phyloP scores from a whole-genome alignment of 2,329 filamentous ascomycete species.

The Pseudocercospora fijiensis region DNA sequence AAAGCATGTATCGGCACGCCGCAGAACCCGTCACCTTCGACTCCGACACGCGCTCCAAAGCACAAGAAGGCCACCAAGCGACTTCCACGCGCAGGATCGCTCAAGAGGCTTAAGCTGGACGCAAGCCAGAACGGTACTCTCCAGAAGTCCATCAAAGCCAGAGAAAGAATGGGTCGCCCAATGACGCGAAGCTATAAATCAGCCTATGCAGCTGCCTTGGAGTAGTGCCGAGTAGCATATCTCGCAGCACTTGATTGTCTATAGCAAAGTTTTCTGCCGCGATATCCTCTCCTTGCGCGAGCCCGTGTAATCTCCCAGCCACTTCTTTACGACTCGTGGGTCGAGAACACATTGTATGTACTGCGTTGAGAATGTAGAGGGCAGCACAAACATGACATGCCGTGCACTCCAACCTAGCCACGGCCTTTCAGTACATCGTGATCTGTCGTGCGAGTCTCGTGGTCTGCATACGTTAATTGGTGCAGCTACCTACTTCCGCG shows the following conservation, averaged over 20 bases:
- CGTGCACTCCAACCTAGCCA: neutral
- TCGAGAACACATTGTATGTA: neutral
- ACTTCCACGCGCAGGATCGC: neutral
- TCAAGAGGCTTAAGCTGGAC: neutral
- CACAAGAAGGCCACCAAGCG: neutral
- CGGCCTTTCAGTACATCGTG: neutral
- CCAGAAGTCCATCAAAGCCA: neutral
- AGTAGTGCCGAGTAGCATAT: neutral
- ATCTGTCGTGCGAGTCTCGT: neutral
- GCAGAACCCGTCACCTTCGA: neutral
- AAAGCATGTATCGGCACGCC: neutral
- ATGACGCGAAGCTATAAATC: neutral
- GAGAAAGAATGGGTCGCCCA: neutral
- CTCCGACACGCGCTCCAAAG: neutral
- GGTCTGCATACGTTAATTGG: neutral
- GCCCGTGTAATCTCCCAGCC: neutral
- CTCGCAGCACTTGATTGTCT: neutral
- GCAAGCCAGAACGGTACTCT: neutral
- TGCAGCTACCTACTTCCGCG: neutral
- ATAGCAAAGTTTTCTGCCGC: neutral
- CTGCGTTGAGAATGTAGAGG: neutral
- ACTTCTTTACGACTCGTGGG: neutral
- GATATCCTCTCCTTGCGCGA: neutral
- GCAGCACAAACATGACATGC: neutral
- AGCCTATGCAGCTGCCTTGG: neutral